These are phyloP conservation scores for Ensete glaucum DNA, from an alignment of 176 grass and related monocot genomes.

Conservation along the genomic window DNA sequence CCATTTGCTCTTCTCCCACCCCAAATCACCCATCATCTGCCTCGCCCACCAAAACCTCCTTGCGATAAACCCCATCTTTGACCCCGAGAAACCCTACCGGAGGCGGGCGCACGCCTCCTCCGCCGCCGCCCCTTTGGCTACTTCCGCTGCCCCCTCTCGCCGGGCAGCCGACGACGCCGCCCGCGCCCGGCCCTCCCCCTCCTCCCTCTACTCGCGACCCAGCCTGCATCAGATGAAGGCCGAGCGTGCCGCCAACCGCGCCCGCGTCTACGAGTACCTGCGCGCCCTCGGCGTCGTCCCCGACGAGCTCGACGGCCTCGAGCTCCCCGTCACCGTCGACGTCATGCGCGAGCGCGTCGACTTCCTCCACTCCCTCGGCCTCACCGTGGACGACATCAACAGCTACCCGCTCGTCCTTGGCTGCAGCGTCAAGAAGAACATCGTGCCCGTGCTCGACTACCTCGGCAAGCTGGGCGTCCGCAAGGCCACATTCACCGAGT, in stretches of 20 bases:
- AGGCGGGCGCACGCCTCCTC: background rate
- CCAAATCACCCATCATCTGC: constrained; percentile 7
- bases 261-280: constrained; percentile 43
- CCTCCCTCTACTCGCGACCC: constrained; percentile 56
- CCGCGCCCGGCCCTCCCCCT: background rate
- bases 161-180: constrained; percentile 11
- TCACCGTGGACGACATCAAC: constrained; percentile 37
- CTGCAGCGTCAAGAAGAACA: constrained; percentile 80
- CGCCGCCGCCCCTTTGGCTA: constrained; percentile 22
- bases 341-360: constrained; percentile 76
- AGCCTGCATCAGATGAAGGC: constrained; percentile 60
- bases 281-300: constrained; percentile 44
- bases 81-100: background rate
- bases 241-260: constrained; percentile 42
- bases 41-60: constrained; percentile 3
- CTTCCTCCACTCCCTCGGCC: constrained; percentile 36
- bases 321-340: constrained; percentile 66
- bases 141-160: constrained; percentile 25
- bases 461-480: constrained; percentile 67
- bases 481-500: constrained; percentile 41
- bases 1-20: constrained; percentile 7
- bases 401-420: constrained; percentile 67
- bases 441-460: constrained; percentile 78
- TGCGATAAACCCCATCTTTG: background rate
- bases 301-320: constrained; percentile 56